phyloP scores from a whole-genome alignment of 2,329 filamentous ascomycete genomes.

The Fusarium albosuccineum region DNA sequence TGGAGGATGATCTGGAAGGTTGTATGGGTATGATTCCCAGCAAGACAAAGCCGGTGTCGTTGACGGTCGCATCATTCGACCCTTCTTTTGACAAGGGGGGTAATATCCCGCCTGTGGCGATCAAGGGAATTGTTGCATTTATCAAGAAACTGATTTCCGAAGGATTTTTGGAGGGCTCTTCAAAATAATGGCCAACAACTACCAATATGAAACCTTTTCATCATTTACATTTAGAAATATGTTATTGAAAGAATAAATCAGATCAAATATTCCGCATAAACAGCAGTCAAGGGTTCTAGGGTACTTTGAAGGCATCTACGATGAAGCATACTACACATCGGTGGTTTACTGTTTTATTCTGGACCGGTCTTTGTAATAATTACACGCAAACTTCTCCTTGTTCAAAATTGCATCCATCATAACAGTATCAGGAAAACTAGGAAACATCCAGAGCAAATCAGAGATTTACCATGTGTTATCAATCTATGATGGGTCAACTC shows the following conservation, averaged over 20 bases:
- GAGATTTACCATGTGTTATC: background rate
- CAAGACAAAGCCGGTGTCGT: conserved; percentile 30
- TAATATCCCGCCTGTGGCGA: conserved; percentile 34
- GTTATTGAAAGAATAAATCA: too few relatives aligned
- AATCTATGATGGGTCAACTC: background rate
- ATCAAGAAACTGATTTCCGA: conserved; percentile 23
- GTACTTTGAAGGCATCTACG: too few relatives aligned
- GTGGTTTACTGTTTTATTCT: conserved; percentile 14
- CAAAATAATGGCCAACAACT: too few relatives aligned
- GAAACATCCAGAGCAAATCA: background rate
- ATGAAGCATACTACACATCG: too few relatives aligned
- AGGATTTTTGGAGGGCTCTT: conserved; percentile 11
- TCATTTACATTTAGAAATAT: background rate
- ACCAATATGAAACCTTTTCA: too few relatives aligned
- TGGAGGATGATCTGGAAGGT: conserved; percentile 41
- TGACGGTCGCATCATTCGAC: conserved; percentile 43
- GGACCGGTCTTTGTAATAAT: conserved; percentile 12
- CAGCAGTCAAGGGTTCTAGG: too few relatives aligned
- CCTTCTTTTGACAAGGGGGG: conserved; percentile 34
- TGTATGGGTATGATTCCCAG: conserved; percentile 36
- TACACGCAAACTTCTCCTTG: background rate
- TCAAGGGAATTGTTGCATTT: conserved; percentile 29
- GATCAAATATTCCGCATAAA: background rate
- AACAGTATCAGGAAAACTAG: conserved; percentile 12
- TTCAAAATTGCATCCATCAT: conserved; percentile 1